Percentiles rank a stretch among this genome's conserved stretches.
Conservation (phyloP, 2,329 filamentous ascomycete species). For the Penicillium sp. region DNA sequence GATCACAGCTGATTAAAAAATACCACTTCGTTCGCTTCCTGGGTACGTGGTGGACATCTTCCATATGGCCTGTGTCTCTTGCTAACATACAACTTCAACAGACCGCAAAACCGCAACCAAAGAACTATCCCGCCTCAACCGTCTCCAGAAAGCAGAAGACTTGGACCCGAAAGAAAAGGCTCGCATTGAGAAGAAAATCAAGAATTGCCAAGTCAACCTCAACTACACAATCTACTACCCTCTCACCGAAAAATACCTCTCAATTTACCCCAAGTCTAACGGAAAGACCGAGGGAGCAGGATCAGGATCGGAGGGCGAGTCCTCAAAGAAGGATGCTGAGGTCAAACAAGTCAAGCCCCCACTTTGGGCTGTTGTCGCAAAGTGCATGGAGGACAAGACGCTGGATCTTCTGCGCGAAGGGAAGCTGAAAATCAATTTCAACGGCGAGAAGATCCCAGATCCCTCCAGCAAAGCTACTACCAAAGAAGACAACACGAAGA, state of each 20-base stretch:
- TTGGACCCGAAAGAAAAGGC: constrained; percentile 30
- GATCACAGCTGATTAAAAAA: constrained; percentile 59
- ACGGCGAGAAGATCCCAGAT: constrained; percentile 11
- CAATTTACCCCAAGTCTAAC: constrained; percentile 52
- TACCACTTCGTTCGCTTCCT: constrained; percentile 71
- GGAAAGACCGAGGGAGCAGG: constrained; percentile 23
- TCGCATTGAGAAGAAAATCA: constrained; percentile 40
- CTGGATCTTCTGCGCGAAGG: constrained; percentile 46
- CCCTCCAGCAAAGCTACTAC: neutral
- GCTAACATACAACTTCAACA: constrained; percentile 20
- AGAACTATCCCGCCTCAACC: constrained; percentile 37
- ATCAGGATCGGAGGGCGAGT: constrained; percentile 16
- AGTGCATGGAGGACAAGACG: constrained; percentile 46
- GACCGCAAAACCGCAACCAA: constrained; percentile 48
- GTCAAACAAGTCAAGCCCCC: constrained; percentile 35
- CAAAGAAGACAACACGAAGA: constrained; percentile 6
- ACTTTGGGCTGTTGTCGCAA: constrained; percentile 49
- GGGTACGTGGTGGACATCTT: constrained; percentile 34
- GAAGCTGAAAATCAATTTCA: constrained; percentile 34
- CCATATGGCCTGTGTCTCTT: neutral
- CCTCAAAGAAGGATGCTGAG: constrained; percentile 18
- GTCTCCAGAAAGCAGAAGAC: constrained; percentile 41
- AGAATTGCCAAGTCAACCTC: constrained; percentile 58
- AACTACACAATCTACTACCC: constrained; percentile 67
- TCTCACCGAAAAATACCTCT: constrained; percentile 60